Evolutionary conservation across 1,284 basidiomycete species (phyloP), one percentile per base, ranked within the genome.

Genomic region (Porodaedalea pini): DNA sequence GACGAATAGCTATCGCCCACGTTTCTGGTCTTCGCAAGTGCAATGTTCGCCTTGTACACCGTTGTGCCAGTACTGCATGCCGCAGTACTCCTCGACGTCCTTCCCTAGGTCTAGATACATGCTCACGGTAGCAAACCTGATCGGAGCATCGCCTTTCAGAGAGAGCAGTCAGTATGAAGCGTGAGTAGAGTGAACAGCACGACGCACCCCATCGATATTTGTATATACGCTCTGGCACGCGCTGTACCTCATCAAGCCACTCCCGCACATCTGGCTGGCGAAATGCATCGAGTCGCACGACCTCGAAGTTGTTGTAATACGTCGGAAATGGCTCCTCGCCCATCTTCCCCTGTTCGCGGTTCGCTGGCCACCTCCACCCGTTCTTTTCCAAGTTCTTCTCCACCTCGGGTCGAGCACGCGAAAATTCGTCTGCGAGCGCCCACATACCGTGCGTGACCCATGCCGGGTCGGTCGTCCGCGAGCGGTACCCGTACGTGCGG

Each of bases 171-270:
- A 44, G 21, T 11, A 13, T 37, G 4, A 15, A 51, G 19, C 17
- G n/a, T 36, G 11, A 37, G 25, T 11, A 7, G 0, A 37, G n/a
- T 4, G 34, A 23, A 17, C 8, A 19, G 4, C 4, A 37, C 17
- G 8, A 37, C 49, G 31, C 17, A 51, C 58, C 54, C 58, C 58
- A 59, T n/a, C 58, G 29, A 40, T 51, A 52, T 36, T 60, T 60
- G 29, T 57, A 60, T n/a, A 51, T 56, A 3, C 54, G 37, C 21
- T 52, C 39, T 13, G 58, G 58, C 3, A 44, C 54, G 13, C 43
- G 56, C 40, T 41, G 37, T 21, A 57, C 17, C 15, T 52, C 58
- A 11, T 32, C n/a, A 11, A 57, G 44, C 49, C 54, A 57, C 4
- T 44, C 54, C 29, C 27, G 45, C 6, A 60, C 43, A 15, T 60